phyloP scores from a whole-genome alignment of 129 eudicot species.

The Solidago caesia region DNA sequence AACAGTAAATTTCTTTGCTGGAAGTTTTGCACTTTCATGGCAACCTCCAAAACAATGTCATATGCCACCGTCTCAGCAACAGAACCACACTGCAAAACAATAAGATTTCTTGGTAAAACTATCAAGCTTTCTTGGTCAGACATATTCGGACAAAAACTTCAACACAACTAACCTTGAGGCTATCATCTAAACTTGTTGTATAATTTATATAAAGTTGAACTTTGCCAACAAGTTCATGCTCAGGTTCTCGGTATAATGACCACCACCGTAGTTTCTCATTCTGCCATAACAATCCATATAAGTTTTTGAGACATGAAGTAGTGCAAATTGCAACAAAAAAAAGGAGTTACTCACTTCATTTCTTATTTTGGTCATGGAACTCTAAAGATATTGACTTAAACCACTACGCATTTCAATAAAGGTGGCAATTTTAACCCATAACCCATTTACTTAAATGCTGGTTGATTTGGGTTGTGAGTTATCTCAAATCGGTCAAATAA shows the following conservation, averaged over 20 bases:
- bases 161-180: constrained; percentile 57
- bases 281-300: constrained; percentile 30
- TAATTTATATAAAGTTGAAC: constrained; percentile 64
- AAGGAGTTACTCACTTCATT: neutral
- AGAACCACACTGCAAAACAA: constrained; percentile 65
- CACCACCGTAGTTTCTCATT: constrained; percentile 86
- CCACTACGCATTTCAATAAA: neutral
- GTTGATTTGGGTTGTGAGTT: neutral
- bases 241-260: constrained; percentile 79
- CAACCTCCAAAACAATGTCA: constrained; percentile 69
- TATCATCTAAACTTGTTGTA: constrained; percentile 66
- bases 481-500: neutral
- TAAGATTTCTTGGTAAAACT: constrained; percentile 9
- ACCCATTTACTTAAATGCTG: neutral
- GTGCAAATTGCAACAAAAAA: constrained; percentile 1
- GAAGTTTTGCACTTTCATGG: constrained; percentile 72
- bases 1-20: constrained; percentile 56
- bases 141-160: neutral
- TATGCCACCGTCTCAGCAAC: constrained; percentile 92
- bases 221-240: constrained; percentile 82
- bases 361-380: neutral
- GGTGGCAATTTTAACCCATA: neutral
- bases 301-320: constrained; percentile 14
- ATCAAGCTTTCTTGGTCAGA: constrained; percentile 3
- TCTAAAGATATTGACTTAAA: neutral